A percentile compares a stretch with the other conserved stretches of the same genome.
phyloP scores from a whole-genome alignment of 768 basidiomycete genomes.

The Agaricus subrufescens region DNA sequence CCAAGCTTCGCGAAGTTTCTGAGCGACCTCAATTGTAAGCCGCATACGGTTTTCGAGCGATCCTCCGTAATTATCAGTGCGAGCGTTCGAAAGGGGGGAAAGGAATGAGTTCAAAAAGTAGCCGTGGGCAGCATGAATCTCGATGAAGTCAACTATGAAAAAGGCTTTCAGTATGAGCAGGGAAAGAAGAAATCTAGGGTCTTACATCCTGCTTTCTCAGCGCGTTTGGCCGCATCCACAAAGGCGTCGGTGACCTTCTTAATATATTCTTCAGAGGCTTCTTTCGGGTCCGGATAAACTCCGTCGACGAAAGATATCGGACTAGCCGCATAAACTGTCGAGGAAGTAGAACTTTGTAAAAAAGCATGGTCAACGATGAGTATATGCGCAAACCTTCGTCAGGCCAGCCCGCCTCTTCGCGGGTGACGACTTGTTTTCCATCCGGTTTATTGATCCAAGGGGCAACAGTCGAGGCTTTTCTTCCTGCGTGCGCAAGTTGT shows the following conservation, averaged over 20 bases:
- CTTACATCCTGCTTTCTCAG: conserved; percentile 60
- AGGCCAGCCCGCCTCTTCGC: conserved; percentile 66
- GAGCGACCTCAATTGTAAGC: neutral
- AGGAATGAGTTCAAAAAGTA: conserved; percentile 66
- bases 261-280: conserved; percentile 52
- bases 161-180: neutral
- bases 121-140: conserved; percentile 69
- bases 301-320: conserved; percentile 45
- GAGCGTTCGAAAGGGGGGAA: conserved; percentile 6
- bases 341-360: neutral
- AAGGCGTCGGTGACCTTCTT: conserved; percentile 57
- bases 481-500: conserved; percentile 72
- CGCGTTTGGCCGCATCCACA: conserved; percentile 45
- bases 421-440: conserved; percentile 28
- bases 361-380: neutral
- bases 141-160: conserved; percentile 58
- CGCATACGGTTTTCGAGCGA: conserved; percentile 3
- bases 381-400: conserved; percentile 42
- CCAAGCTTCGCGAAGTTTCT: conserved; percentile 4
- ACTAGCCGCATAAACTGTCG: conserved; percentile 58
- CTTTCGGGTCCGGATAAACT: conserved; percentile 51
- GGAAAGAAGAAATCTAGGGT: neutral
- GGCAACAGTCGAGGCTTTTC: conserved; percentile 66
- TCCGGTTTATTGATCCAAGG: conserved; percentile 54
- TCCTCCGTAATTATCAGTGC: conserved; percentile 2